Base-by-base conservation (phyloP, 345 rosid species). In the Ceriops zippeliana region DNA sequence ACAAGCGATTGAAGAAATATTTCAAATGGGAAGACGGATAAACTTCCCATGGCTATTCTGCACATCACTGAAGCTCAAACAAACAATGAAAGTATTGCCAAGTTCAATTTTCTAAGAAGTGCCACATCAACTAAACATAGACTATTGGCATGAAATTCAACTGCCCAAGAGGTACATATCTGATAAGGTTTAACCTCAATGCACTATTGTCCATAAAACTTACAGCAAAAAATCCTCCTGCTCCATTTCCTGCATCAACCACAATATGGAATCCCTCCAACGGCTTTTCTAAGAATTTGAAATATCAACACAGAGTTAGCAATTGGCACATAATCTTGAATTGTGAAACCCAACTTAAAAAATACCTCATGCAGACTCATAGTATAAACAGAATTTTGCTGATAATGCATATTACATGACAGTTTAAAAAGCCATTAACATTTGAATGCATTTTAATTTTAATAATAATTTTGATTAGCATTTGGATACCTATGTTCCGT, bases 171-270 rank as follows among this genome's bases (percentile, higher is more conserved):
- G 19, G 49, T 42, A 42, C 17, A 42, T 42, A 3, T 42, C 49
- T 3, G 15, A 42, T 42, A 13, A 42, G 49, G 17, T 13, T 42
- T 42, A 20, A 62, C 17, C 58, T 38, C 30, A 63, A 38, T 16
- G 51, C 16, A 19, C 6, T 53, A 10, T 52, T 65, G 32, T 28
- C 68, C 72, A 67, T 35, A 47, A 30, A 73, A 83, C 98, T 90
- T 80, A 92, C 98, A 9, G 97, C 90, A 66, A 96, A 96, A 83
- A 90, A 96, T 26, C 98, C 99, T 76, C 98, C 98, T 38, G 98
- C 96, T 76, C 99, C 99, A 83, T 95, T 92, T 82, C 99, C 99
- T 31, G 98, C 99, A 83, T 95, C 99, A 68, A 95, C 99, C 80
- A 95, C 83, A 37, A 92, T 82, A 71, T 90, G 99, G 83, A 95